phyloP scores from a whole-genome alignment of 2,329 filamentous ascomycete species.

The Pseudogymnoascus sp. region DNA sequence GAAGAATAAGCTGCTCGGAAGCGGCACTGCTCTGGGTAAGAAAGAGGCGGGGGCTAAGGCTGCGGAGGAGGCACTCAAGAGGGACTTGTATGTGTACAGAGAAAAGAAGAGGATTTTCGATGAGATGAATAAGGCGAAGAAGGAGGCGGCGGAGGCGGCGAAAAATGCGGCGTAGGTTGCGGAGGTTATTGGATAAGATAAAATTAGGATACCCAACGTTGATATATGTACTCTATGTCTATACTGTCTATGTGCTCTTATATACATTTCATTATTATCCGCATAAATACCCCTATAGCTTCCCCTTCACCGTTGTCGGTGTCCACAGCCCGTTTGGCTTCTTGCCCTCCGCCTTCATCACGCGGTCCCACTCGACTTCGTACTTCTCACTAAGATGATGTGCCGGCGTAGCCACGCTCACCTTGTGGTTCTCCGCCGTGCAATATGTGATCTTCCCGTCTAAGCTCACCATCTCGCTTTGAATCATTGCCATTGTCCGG shows the following conservation, averaged over 20 bases:
- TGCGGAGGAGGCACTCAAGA: constrained; percentile 57
- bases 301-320: neutral
- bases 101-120: constrained; percentile 39
- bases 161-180: neutral
- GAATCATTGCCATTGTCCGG: constrained; percentile 43
- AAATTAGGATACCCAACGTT: neutral
- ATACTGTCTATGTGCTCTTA: neutral
- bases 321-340: constrained; percentile 5
- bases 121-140: constrained; percentile 26
- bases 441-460: constrained; percentile 41
- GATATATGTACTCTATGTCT: neutral
- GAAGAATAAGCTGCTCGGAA: constrained; percentile 51
- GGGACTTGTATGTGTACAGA: constrained; percentile 42
- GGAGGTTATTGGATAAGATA: neutral
- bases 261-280: neutral
- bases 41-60: constrained; percentile 62
- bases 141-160: constrained; percentile 10
- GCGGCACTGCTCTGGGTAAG: constrained; percentile 57
- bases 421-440: constrained; percentile 46
- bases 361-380: constrained; percentile 36
- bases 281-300: neutral
- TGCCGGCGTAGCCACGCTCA: constrained; percentile 33
- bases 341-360: constrained; percentile 27
- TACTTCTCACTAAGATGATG: constrained; percentile 30
- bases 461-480: constrained; percentile 39